phyloP scores from a whole-genome alignment of 768 basidiomycete genomes.

The Leucosporidium scottii region DNA sequence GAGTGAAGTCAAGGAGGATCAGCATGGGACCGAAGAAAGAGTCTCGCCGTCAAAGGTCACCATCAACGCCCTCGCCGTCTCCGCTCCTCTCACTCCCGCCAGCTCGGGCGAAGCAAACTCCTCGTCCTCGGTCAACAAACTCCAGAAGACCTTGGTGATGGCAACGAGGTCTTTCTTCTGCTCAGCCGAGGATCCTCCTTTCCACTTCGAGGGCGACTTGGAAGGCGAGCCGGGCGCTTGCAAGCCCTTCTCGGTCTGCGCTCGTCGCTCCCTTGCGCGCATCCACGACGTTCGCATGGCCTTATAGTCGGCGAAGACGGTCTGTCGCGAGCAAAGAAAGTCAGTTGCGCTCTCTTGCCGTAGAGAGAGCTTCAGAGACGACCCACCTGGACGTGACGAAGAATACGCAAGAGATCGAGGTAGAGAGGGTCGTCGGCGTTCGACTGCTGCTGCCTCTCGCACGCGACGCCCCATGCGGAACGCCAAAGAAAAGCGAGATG shows the following conservation, averaged over 20 bases:
- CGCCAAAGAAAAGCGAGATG: no score
- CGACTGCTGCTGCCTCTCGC: no score
- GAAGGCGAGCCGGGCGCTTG: slow-evolving; percentile 13
- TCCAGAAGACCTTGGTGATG: slow-evolving; percentile 14
- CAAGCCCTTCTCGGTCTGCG: neutral
- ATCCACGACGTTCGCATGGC: neutral
- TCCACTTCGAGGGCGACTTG: slow-evolving; percentile 21
- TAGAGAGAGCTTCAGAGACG: neutral
- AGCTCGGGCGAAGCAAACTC: neutral
- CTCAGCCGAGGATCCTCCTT: neutral
- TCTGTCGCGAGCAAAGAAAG: neutral
- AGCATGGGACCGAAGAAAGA: neutral
- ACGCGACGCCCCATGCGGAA: no score
- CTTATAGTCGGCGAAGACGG: slow-evolving; percentile 8
- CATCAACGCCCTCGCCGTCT: slow-evolving; percentile 7
- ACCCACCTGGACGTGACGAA: slow-evolving; percentile 9
- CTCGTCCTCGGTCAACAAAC: neutral
- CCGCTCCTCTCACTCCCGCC: slow-evolving; percentile 1
- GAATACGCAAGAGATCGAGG: neutral
- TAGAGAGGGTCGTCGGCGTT: no score
- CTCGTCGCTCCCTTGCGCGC: neutral
- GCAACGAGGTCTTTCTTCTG: slow-evolving; percentile 19
- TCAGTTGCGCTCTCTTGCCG: neutral
- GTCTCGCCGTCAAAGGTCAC: neutral
- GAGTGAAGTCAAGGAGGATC: no score